phyloP scores from a whole-genome alignment of 108 stramenopile species.

The Skeletonema costatum region DNA sequence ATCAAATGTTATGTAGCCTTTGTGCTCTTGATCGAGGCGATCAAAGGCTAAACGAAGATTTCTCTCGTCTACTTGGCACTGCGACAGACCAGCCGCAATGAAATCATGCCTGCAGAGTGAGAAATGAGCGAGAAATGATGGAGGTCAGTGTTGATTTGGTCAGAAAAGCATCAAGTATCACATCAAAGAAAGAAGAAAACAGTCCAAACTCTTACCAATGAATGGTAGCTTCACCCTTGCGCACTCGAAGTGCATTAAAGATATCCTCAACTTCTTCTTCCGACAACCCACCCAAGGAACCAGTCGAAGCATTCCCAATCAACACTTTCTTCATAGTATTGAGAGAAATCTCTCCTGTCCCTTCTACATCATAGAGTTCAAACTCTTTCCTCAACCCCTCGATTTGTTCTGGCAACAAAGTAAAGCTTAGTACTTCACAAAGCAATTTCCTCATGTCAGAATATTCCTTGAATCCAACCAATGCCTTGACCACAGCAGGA shows the following conservation, averaged over 20 bases:
- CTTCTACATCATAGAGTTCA: constrained; percentile 84
- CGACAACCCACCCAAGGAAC: constrained; percentile 81
- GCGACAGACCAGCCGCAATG: constrained; percentile 85
- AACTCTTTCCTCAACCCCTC: constrained; percentile 85
- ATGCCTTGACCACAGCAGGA: constrained; percentile 77
- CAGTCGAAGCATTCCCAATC: constrained; percentile 82
- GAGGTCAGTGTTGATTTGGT: background rate
- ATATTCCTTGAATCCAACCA: constrained; percentile 86
- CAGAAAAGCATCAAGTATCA: background rate
- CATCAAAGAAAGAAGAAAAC: background rate
- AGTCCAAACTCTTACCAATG: constrained; percentile 52
- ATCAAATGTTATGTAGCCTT: constrained; percentile 87
- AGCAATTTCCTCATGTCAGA: constrained; percentile 88
- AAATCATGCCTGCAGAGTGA: constrained; percentile 67
- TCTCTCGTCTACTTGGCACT: constrained; percentile 88
- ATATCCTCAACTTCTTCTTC: constrained; percentile 90
- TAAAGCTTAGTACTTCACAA: constrained; percentile 89
- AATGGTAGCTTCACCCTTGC: constrained; percentile 79
- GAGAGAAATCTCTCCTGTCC: constrained; percentile 85
- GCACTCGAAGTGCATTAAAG: constrained; percentile 87
- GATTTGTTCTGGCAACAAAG: constrained; percentile 88
- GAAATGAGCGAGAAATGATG: background rate
- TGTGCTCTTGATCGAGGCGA: constrained; percentile 83
- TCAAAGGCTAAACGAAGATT: constrained; percentile 89
- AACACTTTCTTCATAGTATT: constrained; percentile 77